Evolutionary conservation across 176 grass and related monocot species (phyloP), one percentile per base, ranked within the genome.

Genomic region (Triticum turgidum): DNA sequence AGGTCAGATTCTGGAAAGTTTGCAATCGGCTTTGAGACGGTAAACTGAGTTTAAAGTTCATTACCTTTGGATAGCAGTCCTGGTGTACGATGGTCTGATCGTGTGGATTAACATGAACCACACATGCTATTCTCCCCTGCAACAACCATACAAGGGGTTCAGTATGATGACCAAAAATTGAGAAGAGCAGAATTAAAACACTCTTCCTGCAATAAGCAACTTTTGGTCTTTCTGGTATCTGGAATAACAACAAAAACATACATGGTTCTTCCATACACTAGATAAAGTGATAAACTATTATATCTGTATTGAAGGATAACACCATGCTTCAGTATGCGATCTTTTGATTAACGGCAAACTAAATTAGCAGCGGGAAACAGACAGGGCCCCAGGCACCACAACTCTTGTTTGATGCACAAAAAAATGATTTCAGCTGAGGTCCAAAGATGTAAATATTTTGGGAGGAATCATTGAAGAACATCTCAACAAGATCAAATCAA

Each of bases 11-110:
- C 18, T 85, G 38, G 41, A 12, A 72, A 61, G 25, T 21, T 11
- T 73, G 51, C 32, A 45, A 3, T 22, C 64, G 77, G 11, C 22
- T 8, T 81, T 44, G 2, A 7, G 4, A 13, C n/a, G 4, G 61
- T 69, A 65, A 63, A 73, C 65, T 38, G 73, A 65, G 63, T 15
- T 54, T 9, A 13, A 18, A 72, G 21, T 73, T 89, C 3, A 51
- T 88, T 86, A 90, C 88, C 86, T 80, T 86, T 0, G 88, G 91
- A 80, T 90, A 93, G 86, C 91, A 93, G 83, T 93, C 91, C 44
- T 93, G 91, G 69, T 83, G 82, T 64, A 90, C 35, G 1, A 93
- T 90, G 39, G 88, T 90, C 87, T 90, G 49, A 73, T 90, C 54
- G 42, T 83, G 83, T 64, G 91, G 88, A 30, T 90, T 93, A 73